Percentiles rank a stretch among this genome's conserved stretches.
phyloP scores from a whole-genome alignment of 1,284 basidiomycete species.

The Ustilago nuda region DNA sequence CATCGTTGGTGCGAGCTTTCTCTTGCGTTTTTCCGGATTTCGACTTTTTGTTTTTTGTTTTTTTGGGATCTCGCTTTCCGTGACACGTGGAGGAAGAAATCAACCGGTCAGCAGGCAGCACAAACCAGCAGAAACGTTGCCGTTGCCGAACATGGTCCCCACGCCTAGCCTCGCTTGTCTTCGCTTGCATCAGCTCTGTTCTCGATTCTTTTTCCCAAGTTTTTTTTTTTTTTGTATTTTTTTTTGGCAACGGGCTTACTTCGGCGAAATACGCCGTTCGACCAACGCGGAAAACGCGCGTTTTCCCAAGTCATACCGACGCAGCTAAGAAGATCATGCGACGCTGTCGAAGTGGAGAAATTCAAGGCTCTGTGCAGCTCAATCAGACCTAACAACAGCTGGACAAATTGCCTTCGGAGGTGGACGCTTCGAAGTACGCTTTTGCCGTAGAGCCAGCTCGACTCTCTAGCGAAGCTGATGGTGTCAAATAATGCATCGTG shows the following conservation, averaged over 20 bases:
- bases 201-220: conserved; percentile 11
- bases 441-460: background rate
- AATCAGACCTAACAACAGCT: conserved; percentile 30
- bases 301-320: conserved; percentile 17
- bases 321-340: background rate
- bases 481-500: background rate
- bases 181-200: background rate
- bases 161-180: conserved; percentile 5
- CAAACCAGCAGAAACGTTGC: background rate
- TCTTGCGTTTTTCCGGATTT: conserved; percentile 8
- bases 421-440: background rate
- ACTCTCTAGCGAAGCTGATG: background rate
- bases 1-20: background rate
- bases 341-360: conserved; percentile 5
- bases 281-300: conserved; percentile 16
- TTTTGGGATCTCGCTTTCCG: conserved; percentile 7
- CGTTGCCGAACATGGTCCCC: conserved; percentile 7
- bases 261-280: conserved; percentile 12
- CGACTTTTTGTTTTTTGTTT: conserved; percentile 3
- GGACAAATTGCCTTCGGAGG: background rate
- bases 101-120: background rate
- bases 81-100: conserved; percentile 28
- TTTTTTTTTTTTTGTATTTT: too few species aligned
- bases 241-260: conserved; percentile 14
- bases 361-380: conserved; percentile 1